Percentiles rank a stretch among this genome's conserved stretches.
These are phyloP conservation scores for Linum usitatissimum DNA, from an alignment of 345 rosid species.

Conservation along the genomic window DNA sequence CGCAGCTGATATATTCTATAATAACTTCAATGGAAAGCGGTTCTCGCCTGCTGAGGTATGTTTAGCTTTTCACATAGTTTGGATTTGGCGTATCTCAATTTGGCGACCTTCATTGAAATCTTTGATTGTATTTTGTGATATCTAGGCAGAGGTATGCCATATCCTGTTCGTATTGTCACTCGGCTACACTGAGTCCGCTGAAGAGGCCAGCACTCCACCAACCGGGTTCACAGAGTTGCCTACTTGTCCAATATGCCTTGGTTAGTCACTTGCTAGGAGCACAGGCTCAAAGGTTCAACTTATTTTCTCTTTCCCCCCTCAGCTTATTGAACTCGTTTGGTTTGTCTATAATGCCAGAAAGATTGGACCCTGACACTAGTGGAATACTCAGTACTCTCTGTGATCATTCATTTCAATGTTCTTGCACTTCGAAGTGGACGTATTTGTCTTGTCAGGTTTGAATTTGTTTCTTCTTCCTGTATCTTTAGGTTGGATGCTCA, in stretches of 20 bases:
- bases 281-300: background rate
- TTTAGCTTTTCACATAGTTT: background rate
- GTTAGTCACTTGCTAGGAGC: conserved; percentile 22
- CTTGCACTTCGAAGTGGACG: conserved; percentile 92
- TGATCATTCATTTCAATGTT: conserved; percentile 94
- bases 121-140: background rate
- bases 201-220: conserved; percentile 57
- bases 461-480: conserved; percentile 8
- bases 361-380: conserved; percentile 87
- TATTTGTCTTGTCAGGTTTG: conserved; percentile 81
- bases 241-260: conserved; percentile 85
- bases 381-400: conserved; percentile 75
- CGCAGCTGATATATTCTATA: conserved; percentile 50
- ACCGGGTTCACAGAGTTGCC: conserved; percentile 69
- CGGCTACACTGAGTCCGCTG: conserved; percentile 54
- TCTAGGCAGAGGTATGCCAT: conserved; percentile 85
- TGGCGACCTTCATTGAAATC: background rate
- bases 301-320: background rate
- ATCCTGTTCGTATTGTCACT: conserved; percentile 49
- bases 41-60: conserved; percentile 75
- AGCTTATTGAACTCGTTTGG: background rate
- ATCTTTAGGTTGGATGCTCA: background rate
- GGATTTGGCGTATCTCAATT: background rate
- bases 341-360: conserved; percentile 34
- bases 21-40: conserved; percentile 46